Conservation (phyloP, 148 eudicot genomes). For the Pouteria glomerata region DNA sequence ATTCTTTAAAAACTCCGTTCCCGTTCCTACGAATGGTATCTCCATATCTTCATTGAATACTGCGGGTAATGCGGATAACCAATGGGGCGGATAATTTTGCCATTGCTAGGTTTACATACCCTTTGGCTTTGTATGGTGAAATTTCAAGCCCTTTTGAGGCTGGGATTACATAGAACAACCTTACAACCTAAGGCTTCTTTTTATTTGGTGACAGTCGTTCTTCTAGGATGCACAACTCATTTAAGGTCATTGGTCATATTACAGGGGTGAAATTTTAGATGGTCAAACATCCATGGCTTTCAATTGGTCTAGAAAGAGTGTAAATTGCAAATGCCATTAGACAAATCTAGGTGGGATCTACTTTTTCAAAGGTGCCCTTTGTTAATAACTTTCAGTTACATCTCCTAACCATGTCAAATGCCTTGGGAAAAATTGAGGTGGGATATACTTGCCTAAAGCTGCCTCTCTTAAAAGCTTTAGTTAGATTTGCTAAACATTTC, state of each 20-base stretch:
- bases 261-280: background rate
- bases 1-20: too few relatives aligned
- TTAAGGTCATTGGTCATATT: background rate
- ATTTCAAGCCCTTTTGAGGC: background rate
- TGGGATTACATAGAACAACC: background rate
- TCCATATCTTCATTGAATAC: too few relatives aligned
- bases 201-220: background rate
- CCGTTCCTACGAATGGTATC: too few relatives aligned
- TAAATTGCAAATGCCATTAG: background rate
- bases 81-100: too few relatives aligned
- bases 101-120: too few relatives aligned
- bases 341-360: background rate
- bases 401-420: background rate
- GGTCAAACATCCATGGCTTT: background rate
- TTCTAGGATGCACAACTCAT: background rate
- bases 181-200: background rate
- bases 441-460: background rate
- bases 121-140: background rate
- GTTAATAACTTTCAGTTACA: background rate
- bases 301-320: constrained; percentile 1
- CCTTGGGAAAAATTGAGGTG: background rate
- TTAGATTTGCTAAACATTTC: background rate
- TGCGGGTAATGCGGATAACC: too few relatives aligned
- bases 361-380: background rate
- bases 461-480: background rate